phyloP scores from a whole-genome alignment of 139 green algal species.

The Micractinium conductrix region DNA sequence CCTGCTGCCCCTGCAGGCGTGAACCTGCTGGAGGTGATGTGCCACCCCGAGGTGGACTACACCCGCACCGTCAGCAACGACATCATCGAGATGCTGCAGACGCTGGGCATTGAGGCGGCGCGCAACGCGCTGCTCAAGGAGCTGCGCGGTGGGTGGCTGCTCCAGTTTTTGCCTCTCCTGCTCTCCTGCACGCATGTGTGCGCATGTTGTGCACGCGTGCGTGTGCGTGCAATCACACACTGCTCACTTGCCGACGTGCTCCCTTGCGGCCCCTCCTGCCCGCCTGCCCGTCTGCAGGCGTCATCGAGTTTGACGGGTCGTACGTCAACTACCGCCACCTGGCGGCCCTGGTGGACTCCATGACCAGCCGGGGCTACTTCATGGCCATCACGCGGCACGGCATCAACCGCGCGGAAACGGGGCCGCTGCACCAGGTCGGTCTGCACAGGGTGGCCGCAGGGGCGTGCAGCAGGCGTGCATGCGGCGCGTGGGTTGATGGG shows the following conservation, averaged over 20 bases:
- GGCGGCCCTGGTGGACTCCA: slow-evolving; percentile 87
- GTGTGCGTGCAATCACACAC: too few relatives aligned
- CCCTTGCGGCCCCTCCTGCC: background rate
- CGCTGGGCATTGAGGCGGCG: slow-evolving; percentile 97
- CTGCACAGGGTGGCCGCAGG: too few relatives aligned
- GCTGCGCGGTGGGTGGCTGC: slow-evolving; percentile 72
- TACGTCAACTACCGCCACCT: slow-evolving; percentile 99
- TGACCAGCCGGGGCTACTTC: slow-evolving; percentile 93
- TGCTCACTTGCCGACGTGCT: background rate
- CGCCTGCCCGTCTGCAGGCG: slow-evolving; percentile 37
- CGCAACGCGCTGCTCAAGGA: slow-evolving; percentile 92
- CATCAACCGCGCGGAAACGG: slow-evolving; percentile 96
- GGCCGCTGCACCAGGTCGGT: slow-evolving; percentile 84
- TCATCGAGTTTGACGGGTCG: slow-evolving; percentile 99
- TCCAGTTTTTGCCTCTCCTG: too few relatives aligned
- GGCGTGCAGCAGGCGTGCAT: too few relatives aligned
- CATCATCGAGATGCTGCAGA: slow-evolving; percentile 92
- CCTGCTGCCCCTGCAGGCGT: slow-evolving; percentile 62
- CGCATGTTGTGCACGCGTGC: too few relatives aligned
- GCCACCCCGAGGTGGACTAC: slow-evolving; percentile 88
- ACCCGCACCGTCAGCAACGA: slow-evolving; percentile 91
- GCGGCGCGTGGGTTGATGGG: too few relatives aligned
- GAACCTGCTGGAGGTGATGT: slow-evolving; percentile 95
- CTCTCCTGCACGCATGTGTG: too few relatives aligned
- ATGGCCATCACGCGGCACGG: slow-evolving; percentile 99